Base-by-base conservation (phyloP, 768 basidiomycete species). In the Saitozyma sp. region DNA sequence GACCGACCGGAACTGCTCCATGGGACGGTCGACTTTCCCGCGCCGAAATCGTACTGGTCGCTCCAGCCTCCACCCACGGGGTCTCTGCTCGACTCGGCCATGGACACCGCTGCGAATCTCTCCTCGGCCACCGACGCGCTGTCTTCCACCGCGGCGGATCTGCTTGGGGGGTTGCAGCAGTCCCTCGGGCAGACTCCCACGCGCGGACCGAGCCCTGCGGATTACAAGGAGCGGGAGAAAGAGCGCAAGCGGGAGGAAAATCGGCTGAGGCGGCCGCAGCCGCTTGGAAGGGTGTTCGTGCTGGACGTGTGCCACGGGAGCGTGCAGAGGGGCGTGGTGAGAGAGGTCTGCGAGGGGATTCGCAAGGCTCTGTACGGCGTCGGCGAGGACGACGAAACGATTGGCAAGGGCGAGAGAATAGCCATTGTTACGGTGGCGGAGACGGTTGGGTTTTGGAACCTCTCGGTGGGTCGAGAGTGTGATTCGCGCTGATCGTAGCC, bases 1-100 rank as follows among this genome's bases (percentile, higher is more conserved):
- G 83, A 90, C 60, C 86, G 92, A 8, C 90, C 89, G 16, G 96
- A 99, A 78, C 82, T 99, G 37, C 88, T 86, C 68, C 88, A 88
- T 76, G 96, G 96, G 2, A 97, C 93, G 0, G 84, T 96, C 54
- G 96, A 98, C 78, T 94, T 96, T 67, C 82, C 83, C 5, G 94
- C 94, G 9, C 84, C 88, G 0, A 82, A 87, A 64, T 86, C 87
- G 51, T 99, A 99, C 73, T 93, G 91, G 90, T 89, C 92, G 2
- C 66, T 71, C 41, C 80, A 81, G 59, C 70, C 79, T 38, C 65
- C 73, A 8, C 66, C 66, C 9, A 62, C 70, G 10, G 73, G 71
- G 6, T 71, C 70, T 5, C 50, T 64, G 3, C 43, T 67, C 5
- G 72, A 72, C 49, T 63, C 71, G 82, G 86, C 16, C 81, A 83